Conservation (phyloP, 2,329 filamentous ascomycete genomes). For the Hypoxylon rubiginosum region DNA sequence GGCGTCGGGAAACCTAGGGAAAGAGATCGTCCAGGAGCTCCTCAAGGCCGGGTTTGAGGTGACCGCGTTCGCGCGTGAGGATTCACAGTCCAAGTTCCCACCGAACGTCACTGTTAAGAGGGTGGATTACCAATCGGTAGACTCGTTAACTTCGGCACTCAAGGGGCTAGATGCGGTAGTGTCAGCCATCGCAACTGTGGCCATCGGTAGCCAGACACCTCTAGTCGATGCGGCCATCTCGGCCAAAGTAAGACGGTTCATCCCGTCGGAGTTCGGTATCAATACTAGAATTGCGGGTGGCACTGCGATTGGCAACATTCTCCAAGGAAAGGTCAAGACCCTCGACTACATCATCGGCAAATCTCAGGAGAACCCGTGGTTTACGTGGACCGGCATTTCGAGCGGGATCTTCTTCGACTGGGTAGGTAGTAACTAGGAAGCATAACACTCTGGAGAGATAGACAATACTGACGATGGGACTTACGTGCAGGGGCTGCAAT, state of each 20-base stretch:
- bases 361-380: conserved; percentile 57
- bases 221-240: conserved; percentile 68
- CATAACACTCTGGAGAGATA: background rate
- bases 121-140: conserved; percentile 61
- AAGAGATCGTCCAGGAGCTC: conserved; percentile 47
- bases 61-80: conserved; percentile 63
- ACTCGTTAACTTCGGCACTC: conserved; percentile 62
- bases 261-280: conserved; percentile 67
- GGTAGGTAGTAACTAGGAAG: conserved; percentile 51
- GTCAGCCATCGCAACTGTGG: conserved; percentile 59
- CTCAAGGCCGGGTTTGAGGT: conserved; percentile 58
- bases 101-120: conserved; percentile 57
- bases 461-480: background rate
- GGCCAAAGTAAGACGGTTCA: conserved; percentile 69
- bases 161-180: conserved; percentile 68
- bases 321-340: conserved; percentile 48
- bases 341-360: conserved; percentile 67
- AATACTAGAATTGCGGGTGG: conserved; percentile 49
- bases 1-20: conserved; percentile 53
- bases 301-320: conserved; percentile 44
- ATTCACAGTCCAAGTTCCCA: conserved; percentile 56
- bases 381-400: conserved; percentile 72
- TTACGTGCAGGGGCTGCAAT: conserved; percentile 58
- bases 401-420: conserved; percentile 73
- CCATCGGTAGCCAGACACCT: conserved; percentile 61